Percentiles rank a stretch among this genome's conserved stretches.
phyloP scores from a whole-genome alignment of 108 stramenopile species.

The Seminavis robusta region DNA sequence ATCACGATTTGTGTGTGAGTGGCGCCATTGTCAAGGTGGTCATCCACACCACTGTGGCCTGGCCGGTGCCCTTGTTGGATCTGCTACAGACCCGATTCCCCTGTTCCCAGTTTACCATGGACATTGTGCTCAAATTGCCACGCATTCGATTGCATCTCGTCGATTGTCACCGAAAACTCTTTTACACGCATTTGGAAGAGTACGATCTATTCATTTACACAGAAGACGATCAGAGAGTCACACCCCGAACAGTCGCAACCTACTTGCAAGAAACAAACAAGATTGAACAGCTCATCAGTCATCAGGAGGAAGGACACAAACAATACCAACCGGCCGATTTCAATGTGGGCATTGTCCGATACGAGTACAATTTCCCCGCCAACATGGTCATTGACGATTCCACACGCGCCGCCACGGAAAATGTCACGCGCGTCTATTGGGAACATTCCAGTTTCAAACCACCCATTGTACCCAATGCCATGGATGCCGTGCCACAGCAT shows the following conservation, averaged over 20 bases:
- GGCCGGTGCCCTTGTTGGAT: constrained; percentile 65
- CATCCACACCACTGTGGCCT: constrained; percentile 69
- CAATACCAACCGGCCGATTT: constrained; percentile 30
- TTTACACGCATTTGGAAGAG: constrained; percentile 56
- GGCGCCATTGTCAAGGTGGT: constrained; percentile 73
- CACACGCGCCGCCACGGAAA: constrained; percentile 67
- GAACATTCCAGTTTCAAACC: constrained; percentile 32
- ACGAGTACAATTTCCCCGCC: constrained; percentile 55
- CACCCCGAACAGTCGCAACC: constrained; percentile 43
- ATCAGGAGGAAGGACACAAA: constrained; percentile 26
- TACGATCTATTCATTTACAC: constrained; percentile 54
- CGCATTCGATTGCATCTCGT: constrained; percentile 43
- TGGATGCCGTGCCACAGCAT: constrained; percentile 32
- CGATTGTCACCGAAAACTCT: constrained; percentile 56
- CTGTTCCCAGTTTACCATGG: constrained; percentile 39
- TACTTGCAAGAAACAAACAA: constrained; percentile 49
- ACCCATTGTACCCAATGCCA: constrained; percentile 44
- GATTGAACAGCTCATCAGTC: no score
- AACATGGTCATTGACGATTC: no score
- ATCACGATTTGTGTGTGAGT: constrained; percentile 73
- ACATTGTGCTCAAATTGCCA: constrained; percentile 31
- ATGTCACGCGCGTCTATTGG: constrained; percentile 80
- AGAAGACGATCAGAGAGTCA: constrained; percentile 53
- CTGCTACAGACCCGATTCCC: constrained; percentile 66
- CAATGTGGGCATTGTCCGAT: constrained; percentile 58